Base-by-base conservation (phyloP, 2,329 filamentous ascomycete genomes). In the Leptographium wingfieldii region DNA sequence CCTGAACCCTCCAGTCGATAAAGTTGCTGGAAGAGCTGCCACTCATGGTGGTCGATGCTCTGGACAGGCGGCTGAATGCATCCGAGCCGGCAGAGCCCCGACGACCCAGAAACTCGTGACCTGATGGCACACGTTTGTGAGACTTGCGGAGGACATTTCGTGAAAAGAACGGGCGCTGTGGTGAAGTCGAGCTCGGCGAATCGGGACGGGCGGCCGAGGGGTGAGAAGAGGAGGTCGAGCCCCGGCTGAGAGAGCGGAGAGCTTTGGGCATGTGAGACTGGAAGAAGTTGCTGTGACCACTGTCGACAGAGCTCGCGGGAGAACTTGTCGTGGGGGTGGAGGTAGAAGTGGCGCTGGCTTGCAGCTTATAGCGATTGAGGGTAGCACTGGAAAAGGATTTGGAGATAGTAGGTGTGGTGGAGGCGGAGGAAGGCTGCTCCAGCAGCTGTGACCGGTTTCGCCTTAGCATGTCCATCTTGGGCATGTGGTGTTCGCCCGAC, bases 1-100 rank as follows among this genome's bases (percentile, higher is more conserved):
- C 59, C 55, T 72, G 71, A 5, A 65, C 59, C 25, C 63, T 63
- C 70, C 71, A 73, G 61, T 72, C 69, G 56, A 72, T 63, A n/a
- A 65, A 65, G 51, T 66, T 67, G 38, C 66, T 65, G 7, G 61
- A 63, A 29, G 68, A 68, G 57, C 66, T 67, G 48, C 67, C 63
- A 55, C 68, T 69, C 40, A 66, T 38, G 14, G 65, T 66, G 16
- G 65, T 69, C 38, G 66, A 67, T 6, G 65, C 65, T 48, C 58
- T 66, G 53, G 65, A 69, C 25, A 66, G 51, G 22, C 67, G 67
- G 49, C 64, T 62, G 19, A 66, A 62, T 19, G 66, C 65, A 43
- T 69, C 68, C 3, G 71, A 72, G 25, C 68, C 61, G 6, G 64
- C 64, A 7, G 71, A 73, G 53, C 66, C 65, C 3, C 69, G 67